phyloP scores from a whole-genome alignment of 352 stramenopile genomes.

The Phytopythium ostracodes region DNA sequence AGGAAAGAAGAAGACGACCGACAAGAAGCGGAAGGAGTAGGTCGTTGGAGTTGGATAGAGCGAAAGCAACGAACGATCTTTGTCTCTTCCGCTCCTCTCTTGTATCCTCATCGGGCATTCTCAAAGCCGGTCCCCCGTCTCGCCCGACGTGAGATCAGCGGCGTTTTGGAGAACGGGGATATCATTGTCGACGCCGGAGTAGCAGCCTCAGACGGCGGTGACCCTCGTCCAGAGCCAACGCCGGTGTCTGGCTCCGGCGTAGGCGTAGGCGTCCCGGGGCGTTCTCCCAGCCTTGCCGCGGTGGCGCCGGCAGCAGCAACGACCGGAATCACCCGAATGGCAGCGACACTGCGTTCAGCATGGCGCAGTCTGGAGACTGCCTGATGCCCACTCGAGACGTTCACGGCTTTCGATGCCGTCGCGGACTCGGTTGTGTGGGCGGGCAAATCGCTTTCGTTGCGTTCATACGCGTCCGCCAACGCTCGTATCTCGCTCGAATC shows the following conservation, averaged over 20 bases:
- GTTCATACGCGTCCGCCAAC: constrained; percentile 64
- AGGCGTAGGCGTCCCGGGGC: background rate
- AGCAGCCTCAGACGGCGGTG: background rate
- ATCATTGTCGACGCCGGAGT: constrained; percentile 22
- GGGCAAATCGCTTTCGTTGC: constrained; percentile 5
- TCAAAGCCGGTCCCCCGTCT: constrained; percentile 46
- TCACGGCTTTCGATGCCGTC: too few relatives aligned
- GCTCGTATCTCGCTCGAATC: constrained; percentile 33
- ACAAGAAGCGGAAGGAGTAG: background rate
- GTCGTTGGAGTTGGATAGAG: background rate
- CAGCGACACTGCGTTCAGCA: background rate
- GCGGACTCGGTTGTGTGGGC: background rate
- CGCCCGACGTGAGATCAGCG: constrained; percentile 47
- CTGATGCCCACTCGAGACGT: background rate
- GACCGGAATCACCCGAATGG: background rate
- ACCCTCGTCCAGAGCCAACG: background rate
- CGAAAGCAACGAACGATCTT: background rate
- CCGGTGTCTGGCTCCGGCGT: background rate
- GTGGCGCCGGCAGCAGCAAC: background rate
- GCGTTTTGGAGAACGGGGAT: constrained; percentile 65
- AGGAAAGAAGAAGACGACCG: background rate
- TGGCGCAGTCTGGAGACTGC: background rate
- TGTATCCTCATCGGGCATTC: constrained; percentile 26
- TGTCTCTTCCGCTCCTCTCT: background rate
- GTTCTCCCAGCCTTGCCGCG: background rate